Evolutionary conservation across 2,329 filamentous ascomycete species (phyloP), one percentile per base, ranked within the genome.

Genomic region (Fusarium sp.): DNA sequence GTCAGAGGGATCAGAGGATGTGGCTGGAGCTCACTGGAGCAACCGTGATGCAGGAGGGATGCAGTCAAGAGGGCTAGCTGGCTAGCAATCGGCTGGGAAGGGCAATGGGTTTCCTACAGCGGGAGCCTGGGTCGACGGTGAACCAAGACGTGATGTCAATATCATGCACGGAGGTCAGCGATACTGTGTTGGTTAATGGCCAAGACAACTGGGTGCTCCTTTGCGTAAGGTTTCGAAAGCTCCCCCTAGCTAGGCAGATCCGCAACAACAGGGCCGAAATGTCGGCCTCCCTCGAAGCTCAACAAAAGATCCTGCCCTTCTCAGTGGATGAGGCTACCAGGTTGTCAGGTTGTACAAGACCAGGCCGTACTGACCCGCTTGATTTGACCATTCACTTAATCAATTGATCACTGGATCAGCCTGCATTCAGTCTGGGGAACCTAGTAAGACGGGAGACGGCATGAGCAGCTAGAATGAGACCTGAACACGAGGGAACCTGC

Each of bases 1-100:
- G 65, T 68, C 61, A 55, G 67, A 70, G 65, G 45, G 57, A 55
- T 66, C 32, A 54, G 61, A 63, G 59, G 65, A 78, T 78, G 77
- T 78, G 77, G 77, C 77, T 78, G 66, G 52, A 78, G 74, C 73
- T 78, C 75, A 76, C 75, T 78, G 69, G 77, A 78, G 76, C 74
- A 73, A 78, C 67, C 59, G 48, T 57, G 55, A 50, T 58, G 68
- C 73, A 76, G 64, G 75, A 55, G 62, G 57, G 65, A 54, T 68
- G 72, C 65, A 70, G 54, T 62, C 36, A 47, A 66, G 62, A 73
- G 41, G 54, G 44, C 56, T 62, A 48, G 56, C 62, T 39, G 61
- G 52, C 51, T 67, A 66, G 62, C 36, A 64, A 57, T 54, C 66
- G 52, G 61, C 39, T 44, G 55, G 62, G 55, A 47, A 66, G 68